Conservation (phyloP, 2,329 filamentous ascomycete species). For the Pyricularia sp. region DNA sequence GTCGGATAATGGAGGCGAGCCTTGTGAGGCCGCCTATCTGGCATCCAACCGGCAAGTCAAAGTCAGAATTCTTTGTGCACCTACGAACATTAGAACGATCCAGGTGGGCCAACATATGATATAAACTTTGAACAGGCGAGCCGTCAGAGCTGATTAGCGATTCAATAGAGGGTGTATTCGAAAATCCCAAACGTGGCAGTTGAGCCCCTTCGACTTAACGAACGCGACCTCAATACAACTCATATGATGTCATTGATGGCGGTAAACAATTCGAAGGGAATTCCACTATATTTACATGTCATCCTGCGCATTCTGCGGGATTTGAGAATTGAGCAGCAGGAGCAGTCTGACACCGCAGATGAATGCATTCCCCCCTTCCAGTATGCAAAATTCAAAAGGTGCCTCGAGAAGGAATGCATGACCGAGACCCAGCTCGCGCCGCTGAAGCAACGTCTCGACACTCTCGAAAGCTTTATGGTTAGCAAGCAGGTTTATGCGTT, state of each 20-base stretch:
- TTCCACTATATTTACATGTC: slow-evolving; percentile 50
- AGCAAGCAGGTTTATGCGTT: slow-evolving; percentile 11
- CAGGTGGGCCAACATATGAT: slow-evolving; percentile 16
- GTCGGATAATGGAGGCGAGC: slow-evolving; percentile 33
- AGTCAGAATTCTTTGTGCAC: slow-evolving; percentile 44
- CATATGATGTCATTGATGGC: slow-evolving; percentile 54
- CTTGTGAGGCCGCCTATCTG: slow-evolving; percentile 53
- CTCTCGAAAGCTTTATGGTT: slow-evolving; percentile 55
- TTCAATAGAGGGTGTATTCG: slow-evolving; percentile 27
- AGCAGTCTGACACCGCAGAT: background rate
- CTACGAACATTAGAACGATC: slow-evolving; percentile 37
- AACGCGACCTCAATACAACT: slow-evolving; percentile 44
- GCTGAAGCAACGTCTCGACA: slow-evolving; percentile 49
- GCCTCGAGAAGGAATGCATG: slow-evolving; percentile 28
- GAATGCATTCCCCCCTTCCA: slow-evolving; percentile 26
- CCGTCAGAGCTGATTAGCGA: slow-evolving; percentile 5
- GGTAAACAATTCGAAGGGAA: slow-evolving; percentile 24
- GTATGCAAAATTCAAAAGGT: slow-evolving; percentile 36
- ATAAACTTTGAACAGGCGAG: background rate
- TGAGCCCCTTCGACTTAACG: slow-evolving; percentile 38
- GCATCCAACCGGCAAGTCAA: slow-evolving; percentile 29
- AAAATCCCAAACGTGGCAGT: slow-evolving; percentile 34
- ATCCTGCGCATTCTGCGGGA: slow-evolving; percentile 46
- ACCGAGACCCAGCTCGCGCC: slow-evolving; percentile 39
- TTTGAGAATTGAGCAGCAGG: slow-evolving; percentile 38